Evolutionary conservation across 495 filamentous ascomycete species (phyloP), one percentile per base, ranked within the genome.

Genomic region (Aspergillus coremiiformis): DNA sequence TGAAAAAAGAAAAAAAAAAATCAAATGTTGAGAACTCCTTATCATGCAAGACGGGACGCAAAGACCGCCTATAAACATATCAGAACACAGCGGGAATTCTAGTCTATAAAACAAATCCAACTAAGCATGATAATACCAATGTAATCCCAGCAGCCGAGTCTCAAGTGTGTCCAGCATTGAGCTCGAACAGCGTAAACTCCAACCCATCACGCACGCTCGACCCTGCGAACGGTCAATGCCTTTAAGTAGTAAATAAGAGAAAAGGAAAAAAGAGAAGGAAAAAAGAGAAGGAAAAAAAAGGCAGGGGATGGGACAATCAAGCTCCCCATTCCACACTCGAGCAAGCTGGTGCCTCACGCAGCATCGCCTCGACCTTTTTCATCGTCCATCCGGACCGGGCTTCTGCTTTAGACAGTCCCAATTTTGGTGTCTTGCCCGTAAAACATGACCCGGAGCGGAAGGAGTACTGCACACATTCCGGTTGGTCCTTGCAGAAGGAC

Each of bases 311-410:
- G n/a, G n/a, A n/a, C n/a, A n/a, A n/a, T n/a, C n/a, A n/a, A 51
- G 22, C 43, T 46, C 47, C 59, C 55, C 43, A 59, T n/a, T 51
- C 37, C 12, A 68, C 70, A 57, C 37, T 51, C 44, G 54, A 47
- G 45, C 72, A 75, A 14, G 54, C 19, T 15, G 71, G 70, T 21
- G 59, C 67, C 11, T 58, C 47, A 29, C 64, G 54, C 44, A 69
- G 59, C 63, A 68, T 63, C 9, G 52, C 44, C 15, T 67, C 64
- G 35, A 75, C 66, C 15, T 64, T 62, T 7, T 44, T 55, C 11
- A 64, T 55, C 8, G 67, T 29, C 69, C 71, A 75, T 0, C 71
- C 72, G 4, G 71, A 73, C n/a, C 54, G 49, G 4, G 62, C 53
- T 3, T 59, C 58, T 12, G 59, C 39, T 19, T 54, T 54, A n/a